Evolutionary conservation across 1,284 basidiomycete genomes (phyloP).

Genomic region (Fomitiporia mediterranea): DNA sequence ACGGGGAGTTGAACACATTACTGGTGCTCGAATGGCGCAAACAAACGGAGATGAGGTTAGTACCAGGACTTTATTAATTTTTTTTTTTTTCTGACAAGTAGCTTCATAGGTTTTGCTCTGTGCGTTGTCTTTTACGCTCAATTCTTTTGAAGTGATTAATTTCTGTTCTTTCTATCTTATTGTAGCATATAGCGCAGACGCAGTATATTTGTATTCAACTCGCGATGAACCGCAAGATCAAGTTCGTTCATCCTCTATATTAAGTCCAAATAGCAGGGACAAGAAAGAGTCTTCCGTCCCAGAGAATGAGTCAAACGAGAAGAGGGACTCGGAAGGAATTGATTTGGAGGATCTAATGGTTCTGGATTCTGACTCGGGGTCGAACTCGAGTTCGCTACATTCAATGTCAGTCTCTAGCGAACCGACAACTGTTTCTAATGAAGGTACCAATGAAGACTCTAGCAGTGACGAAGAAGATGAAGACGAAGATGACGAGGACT

Average conservation of each 20-base stretch:
- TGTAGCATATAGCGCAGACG: constrained; percentile 74
- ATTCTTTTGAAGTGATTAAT: too few relatives aligned
- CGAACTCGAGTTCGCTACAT: background rate
- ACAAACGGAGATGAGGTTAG: constrained; percentile 77
- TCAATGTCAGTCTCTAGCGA: background rate
- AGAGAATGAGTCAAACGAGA: background rate
- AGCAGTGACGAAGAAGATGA: constrained; percentile 30
- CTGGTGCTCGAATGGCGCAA: constrained; percentile 72
- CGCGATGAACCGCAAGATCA: constrained; percentile 51
- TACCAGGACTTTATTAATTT: constrained; percentile 19
- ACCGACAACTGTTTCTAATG: constrained; percentile 30
- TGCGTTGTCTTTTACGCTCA: constrained; percentile 29
- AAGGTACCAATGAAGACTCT: background rate
- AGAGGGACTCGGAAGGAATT: too few relatives aligned
- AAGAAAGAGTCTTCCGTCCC: background rate
- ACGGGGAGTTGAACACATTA: constrained; percentile 59
- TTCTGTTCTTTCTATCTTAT: background rate
- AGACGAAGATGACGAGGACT: constrained; percentile 22
- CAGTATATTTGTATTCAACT: constrained; percentile 78
- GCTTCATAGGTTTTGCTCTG: constrained; percentile 47
- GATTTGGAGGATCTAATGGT: background rate
- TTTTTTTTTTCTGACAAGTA: background rate
- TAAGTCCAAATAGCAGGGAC: constrained; percentile 11
- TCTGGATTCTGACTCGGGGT: background rate
- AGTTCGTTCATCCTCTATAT: constrained; percentile 14